A percentile compares a stretch with the other conserved stretches of the same genome.
phyloP scores from a whole-genome alignment of 768 basidiomycete species.

The Naematelia aurantialba region DNA sequence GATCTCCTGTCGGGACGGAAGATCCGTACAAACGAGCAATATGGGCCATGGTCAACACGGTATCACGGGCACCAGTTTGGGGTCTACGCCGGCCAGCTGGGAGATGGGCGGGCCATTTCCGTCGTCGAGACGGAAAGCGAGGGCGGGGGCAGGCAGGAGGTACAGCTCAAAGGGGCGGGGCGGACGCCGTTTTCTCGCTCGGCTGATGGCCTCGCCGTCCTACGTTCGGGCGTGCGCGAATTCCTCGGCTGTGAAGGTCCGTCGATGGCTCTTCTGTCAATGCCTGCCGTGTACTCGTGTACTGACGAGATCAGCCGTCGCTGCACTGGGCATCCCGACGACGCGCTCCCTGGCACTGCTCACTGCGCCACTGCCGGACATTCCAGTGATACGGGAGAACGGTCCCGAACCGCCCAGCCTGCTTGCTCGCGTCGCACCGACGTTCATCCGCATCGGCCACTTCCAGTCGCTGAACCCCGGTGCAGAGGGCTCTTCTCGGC shows the following conservation, averaged over 20 bases:
- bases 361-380: slow-evolving; percentile 59
- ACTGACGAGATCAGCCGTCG: slow-evolving; percentile 55
- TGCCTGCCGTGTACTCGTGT: too few species aligned
- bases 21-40: slow-evolving; percentile 58
- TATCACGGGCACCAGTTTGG: slow-evolving; percentile 67
- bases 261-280: slow-evolving; percentile 17
- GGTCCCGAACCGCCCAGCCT: slow-evolving; percentile 65
- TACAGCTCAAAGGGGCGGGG: slow-evolving; percentile 93
- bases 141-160: slow-evolving; percentile 61
- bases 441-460: slow-evolving; percentile 85
- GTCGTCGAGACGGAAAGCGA: slow-evolving; percentile 77
- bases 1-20: slow-evolving; percentile 77
- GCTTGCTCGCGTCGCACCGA: slow-evolving; percentile 76
- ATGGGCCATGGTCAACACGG: slow-evolving; percentile 79
- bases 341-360: slow-evolving; percentile 77
- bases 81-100: slow-evolving; percentile 85
- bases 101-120: slow-evolving; percentile 92
- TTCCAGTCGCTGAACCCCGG: slow-evolving; percentile 77
- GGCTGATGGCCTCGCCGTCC: slow-evolving; percentile 90
- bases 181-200: slow-evolving; percentile 87
- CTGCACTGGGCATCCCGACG: slow-evolving; percentile 82
- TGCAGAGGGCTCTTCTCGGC: slow-evolving; percentile 17
- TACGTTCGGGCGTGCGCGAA: slow-evolving; percentile 91
- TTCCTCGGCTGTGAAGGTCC: slow-evolving; percentile 86
- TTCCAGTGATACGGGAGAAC: slow-evolving; percentile 71